phyloP scores from a whole-genome alignment of 192 early-diverging fungal species.

The Coemansia sp. region DNA sequence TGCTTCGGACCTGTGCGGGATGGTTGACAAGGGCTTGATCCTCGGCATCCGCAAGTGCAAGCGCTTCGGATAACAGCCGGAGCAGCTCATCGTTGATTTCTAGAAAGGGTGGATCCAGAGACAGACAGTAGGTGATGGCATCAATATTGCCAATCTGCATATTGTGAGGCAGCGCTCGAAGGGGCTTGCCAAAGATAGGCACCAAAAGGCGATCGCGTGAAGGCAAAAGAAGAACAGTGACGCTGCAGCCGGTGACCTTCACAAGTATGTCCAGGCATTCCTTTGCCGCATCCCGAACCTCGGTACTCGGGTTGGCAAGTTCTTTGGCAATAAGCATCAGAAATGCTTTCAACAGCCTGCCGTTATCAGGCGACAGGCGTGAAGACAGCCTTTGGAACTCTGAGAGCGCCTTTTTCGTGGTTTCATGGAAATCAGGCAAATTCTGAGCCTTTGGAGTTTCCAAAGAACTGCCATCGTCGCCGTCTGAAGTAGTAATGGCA shows the following conservation, averaged over 20 bases:
- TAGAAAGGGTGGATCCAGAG: conserved; percentile 81
- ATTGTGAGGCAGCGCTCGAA: conserved; percentile 89
- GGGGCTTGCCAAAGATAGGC: conserved; percentile 95
- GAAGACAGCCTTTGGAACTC: conserved; percentile 35
- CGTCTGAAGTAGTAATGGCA: neutral
- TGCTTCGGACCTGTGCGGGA: conserved; percentile 74
- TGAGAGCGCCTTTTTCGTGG: conserved; percentile 9
- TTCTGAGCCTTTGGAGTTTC: neutral
- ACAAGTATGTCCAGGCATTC: conserved; percentile 77
- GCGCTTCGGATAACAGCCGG: conserved; percentile 83
- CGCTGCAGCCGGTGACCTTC: conserved; percentile 70
- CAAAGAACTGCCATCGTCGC: neutral
- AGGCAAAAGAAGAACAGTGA: conserved; percentile 82
- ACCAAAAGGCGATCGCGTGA: conserved; percentile 80
- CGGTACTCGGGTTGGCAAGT: conserved; percentile 83
- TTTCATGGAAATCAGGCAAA: neutral
- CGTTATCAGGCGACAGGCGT: conserved; percentile 38
- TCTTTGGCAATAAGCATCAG: conserved; percentile 77
- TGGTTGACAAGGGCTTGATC: conserved; percentile 92
- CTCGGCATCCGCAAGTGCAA: conserved; percentile 94
- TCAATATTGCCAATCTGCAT: conserved; percentile 99
- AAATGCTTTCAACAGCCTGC: conserved; percentile 42
- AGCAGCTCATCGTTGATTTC: conserved; percentile 91
- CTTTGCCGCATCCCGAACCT: conserved; percentile 88
- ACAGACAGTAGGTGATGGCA: conserved; percentile 95